Evolutionary conservation across 2,329 filamentous ascomycete species (phyloP).

Genomic region (Trichoderma simmonsii): DNA sequence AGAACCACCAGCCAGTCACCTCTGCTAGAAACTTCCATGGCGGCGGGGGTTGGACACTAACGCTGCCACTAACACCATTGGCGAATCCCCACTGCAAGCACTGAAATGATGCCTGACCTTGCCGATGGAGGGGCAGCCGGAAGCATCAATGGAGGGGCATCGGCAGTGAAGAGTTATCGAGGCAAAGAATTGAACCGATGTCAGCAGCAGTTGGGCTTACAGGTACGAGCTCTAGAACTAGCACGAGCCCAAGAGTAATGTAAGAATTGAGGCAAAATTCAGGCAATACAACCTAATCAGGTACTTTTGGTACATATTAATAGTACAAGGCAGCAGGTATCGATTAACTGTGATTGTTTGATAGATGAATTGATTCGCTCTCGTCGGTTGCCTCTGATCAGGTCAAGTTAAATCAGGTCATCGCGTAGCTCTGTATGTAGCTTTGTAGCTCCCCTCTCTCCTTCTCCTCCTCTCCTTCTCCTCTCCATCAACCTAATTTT

Average conservation of each 20-base stretch:
- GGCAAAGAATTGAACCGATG: not conserved
- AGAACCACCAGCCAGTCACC: conserved; percentile 2
- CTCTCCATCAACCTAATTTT: not conserved
- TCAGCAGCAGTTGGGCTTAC: not conserved
- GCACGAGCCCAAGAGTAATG: not conserved
- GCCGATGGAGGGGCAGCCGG: not conserved
- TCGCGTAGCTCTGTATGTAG: not conserved
- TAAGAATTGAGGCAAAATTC: not conserved
- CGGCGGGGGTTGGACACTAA: conserved; percentile 1
- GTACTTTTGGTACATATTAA: not conserved
- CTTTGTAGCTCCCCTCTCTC: not conserved
- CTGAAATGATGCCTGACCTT: not conserved
- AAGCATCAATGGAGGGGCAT: not conserved
- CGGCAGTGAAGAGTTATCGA: too few species aligned
- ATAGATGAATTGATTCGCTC: not conserved
- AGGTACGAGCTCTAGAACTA: not conserved
- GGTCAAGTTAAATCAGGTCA: too few species aligned
- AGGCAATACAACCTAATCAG: not conserved
- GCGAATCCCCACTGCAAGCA: not conserved
- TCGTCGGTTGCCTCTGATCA: not conserved
- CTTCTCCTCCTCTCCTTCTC: not conserved
- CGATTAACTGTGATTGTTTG: not conserved
- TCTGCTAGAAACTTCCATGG: conserved; percentile 20
- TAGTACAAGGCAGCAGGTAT: not conserved
- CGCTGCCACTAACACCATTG: not conserved